Conservation (phyloP, 306 rosid species). For the Astragalus glycyphyllos region DNA sequence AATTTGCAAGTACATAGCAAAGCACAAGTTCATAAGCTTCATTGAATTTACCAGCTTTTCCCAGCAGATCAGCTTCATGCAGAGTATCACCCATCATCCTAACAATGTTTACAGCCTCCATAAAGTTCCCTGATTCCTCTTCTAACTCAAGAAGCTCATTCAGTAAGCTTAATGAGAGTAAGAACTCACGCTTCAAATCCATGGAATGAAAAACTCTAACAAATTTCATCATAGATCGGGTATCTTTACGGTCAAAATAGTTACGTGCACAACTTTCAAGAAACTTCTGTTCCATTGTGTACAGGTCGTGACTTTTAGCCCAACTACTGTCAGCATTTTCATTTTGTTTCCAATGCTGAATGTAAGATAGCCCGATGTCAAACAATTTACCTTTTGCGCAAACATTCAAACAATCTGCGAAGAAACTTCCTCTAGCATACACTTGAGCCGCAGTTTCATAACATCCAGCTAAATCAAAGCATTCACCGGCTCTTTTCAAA, state of each 20-base stretch:
- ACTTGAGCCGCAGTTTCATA: slow-evolving; percentile 61
- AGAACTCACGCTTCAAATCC: slow-evolving; percentile 61
- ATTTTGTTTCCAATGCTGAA: slow-evolving; percentile 66
- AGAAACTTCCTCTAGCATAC: slow-evolving; percentile 63
- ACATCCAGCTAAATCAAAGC: slow-evolving; percentile 62
- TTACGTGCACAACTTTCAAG: slow-evolving; percentile 66
- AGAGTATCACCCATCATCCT: slow-evolving; percentile 59
- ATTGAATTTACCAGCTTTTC: slow-evolving; percentile 56
- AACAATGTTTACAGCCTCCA: slow-evolving; percentile 64
- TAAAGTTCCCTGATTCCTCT: slow-evolving; percentile 71
- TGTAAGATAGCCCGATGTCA: slow-evolving; percentile 63
- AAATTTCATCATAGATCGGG: slow-evolving; percentile 71
- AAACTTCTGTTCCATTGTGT: slow-evolving; percentile 59
- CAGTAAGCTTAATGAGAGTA: slow-evolving; percentile 51
- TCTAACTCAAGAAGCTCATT: slow-evolving; percentile 70
- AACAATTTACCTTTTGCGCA: slow-evolving; percentile 61
- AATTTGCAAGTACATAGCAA: slow-evolving; percentile 55
- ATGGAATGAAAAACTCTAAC: slow-evolving; percentile 67
- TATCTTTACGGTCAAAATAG: slow-evolving; percentile 53
- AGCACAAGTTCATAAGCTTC: slow-evolving; percentile 58
- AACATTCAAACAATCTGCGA: slow-evolving; percentile 59
- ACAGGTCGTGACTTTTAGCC: slow-evolving; percentile 37
- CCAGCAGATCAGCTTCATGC: slow-evolving; percentile 56
- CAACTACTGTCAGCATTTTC: slow-evolving; percentile 36
- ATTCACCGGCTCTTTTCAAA: slow-evolving; percentile 69